Evolutionary conservation across 257 asterid species (phyloP), one percentile per base, ranked within the genome.

Genomic region (Ilex asprella): DNA sequence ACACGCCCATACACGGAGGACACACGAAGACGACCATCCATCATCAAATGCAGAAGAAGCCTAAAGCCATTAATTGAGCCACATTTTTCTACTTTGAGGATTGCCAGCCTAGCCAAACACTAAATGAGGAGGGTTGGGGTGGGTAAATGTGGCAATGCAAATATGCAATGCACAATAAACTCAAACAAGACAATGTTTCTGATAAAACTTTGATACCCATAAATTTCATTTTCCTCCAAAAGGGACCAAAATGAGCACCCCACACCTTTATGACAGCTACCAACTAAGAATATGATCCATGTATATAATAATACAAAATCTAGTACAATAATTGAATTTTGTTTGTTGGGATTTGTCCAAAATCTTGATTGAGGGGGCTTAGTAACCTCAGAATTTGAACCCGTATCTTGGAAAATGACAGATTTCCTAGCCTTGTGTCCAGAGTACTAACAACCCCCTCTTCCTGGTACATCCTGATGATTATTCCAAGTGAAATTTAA

Each of bases 341-440:
- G 69, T 65, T 66, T 31, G 39, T 65, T 71, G 69, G 60, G 67
- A 63, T 66, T 67, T 73, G 57, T 60, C 75, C 66, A 67, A 72
- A 71, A 69, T 68, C 68, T 70, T 70, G 52, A 65, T 44, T 62
- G 60, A 72, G 75, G 76, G 62, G 73, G 30, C 27, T 72, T 62
- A 67, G 67, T 60, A 78, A 77, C 72, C 71, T 76, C 58, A 74
- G 69, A 76, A 77, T 58, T 79, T 73, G 72, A 69, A 77, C 81
- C 72, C 74, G 81, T 72, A 79, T 79, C 78, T 79, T 65, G 69
- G 84, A 76, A 79, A 78, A 79, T 75, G 80, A 79, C 64, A 73
- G 64, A 71, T 72, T 75, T 63, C 56, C 74, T 75, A 78, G 84
- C 84, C 80, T 73, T 78, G 60, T 49, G 67, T 57, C 57, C 67